phyloP scores from a whole-genome alignment of 208 protist genomes.

The Leishmania amazonensis region DNA sequence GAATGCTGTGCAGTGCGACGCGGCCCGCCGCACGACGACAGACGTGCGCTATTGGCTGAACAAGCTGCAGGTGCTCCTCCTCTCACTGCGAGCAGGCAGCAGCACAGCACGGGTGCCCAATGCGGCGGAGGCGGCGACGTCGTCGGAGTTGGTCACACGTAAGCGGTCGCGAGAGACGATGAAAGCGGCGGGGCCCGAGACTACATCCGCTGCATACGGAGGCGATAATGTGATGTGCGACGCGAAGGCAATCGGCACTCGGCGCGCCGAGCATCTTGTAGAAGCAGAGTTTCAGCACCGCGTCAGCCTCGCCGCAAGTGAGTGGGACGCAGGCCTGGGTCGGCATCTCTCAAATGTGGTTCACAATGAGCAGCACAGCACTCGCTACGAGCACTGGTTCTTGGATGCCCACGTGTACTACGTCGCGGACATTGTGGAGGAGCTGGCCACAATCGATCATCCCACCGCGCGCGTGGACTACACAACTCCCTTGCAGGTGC shows the following conservation, averaged over 20 bases:
- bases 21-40: conserved; percentile 33
- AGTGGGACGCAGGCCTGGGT: conserved; percentile 38
- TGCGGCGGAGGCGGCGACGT: neutral
- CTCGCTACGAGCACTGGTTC: conserved; percentile 51
- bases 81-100: conserved; percentile 18
- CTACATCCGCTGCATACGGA: neutral
- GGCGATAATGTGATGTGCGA: neutral
- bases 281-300: conserved; percentile 11
- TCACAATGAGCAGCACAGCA: conserved; percentile 47
- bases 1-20: conserved; percentile 10
- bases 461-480: conserved; percentile 32
- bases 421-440: conserved; percentile 32
- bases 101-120: neutral
- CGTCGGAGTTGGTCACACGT: neutral
- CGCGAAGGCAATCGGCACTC: neutral
- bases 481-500: conserved; percentile 1
- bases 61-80: conserved; percentile 62
- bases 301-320: conserved; percentile 28
- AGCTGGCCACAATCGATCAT: conserved; percentile 39
- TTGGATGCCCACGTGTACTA: conserved; percentile 35
- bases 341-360: conserved; percentile 24
- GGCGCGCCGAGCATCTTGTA: conserved; percentile 17
- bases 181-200: neutral
- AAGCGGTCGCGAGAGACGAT: conserved; percentile 7
- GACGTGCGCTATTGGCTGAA: conserved; percentile 81